Percentiles rank a stretch among this genome's conserved stretches.
Conservation (phyloP, 2,329 filamentous ascomycete genomes). For the Claviceps sp. region DNA sequence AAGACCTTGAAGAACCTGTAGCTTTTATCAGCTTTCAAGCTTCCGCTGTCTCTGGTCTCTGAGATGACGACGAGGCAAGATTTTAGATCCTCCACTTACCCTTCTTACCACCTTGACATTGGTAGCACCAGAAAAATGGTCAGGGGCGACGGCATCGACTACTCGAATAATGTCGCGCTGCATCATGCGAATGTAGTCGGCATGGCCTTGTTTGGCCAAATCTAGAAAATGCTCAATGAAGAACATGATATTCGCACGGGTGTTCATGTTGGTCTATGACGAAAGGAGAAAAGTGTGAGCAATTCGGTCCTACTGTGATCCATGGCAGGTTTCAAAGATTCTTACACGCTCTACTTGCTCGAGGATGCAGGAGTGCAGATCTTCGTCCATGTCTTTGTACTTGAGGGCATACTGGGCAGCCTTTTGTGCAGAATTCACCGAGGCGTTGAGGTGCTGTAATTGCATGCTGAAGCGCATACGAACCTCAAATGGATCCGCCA, state of each 20-base stretch:
- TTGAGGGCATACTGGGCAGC: constrained; percentile 90
- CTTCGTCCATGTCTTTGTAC: constrained; percentile 89
- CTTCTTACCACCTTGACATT: constrained; percentile 88
- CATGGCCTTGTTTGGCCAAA: constrained; percentile 60
- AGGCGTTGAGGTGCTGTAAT: constrained; percentile 82
- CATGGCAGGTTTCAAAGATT: neutral
- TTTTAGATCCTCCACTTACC: constrained; percentile 31
- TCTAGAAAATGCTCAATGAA: constrained; percentile 95
- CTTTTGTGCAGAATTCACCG: constrained; percentile 77
- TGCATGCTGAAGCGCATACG: constrained; percentile 92
- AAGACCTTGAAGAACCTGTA: constrained; percentile 53
- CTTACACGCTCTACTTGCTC: constrained; percentile 77
- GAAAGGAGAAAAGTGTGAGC: neutral
- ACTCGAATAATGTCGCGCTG: constrained; percentile 84
- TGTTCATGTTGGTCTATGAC: constrained; percentile 80
- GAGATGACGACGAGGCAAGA: neutral
- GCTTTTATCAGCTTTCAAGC: neutral
- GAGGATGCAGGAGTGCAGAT: constrained; percentile 91
- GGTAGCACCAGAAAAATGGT: constrained; percentile 74
- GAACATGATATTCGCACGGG: constrained; percentile 96
- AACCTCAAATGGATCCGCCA: constrained; percentile 87
- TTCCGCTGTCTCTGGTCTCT: neutral
- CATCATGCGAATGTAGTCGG: constrained; percentile 85
- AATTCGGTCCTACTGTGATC: neutral
- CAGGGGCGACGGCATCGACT: constrained; percentile 81